These are phyloP conservation scores for Selenicereus undatus DNA, from an alignment of 148 eudicot genomes.

Conservation along the genomic window DNA sequence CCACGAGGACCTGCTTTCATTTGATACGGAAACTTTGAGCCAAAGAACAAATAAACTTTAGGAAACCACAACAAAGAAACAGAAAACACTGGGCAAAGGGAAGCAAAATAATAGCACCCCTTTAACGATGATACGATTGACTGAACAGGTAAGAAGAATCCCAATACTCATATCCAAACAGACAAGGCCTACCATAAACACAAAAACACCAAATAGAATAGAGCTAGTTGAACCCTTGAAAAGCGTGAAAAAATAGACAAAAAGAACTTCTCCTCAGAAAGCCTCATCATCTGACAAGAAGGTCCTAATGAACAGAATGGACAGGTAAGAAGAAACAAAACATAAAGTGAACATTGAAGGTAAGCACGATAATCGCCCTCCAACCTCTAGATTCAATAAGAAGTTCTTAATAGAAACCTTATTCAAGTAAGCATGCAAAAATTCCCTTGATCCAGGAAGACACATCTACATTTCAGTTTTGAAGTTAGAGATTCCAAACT, in stretches of 20 bases:
- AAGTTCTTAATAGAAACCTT: too few species aligned
- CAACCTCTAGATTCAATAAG: neutral
- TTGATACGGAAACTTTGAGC: slow-evolving; percentile 3
- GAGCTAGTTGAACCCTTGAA: neutral
- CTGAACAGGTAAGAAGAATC: neutral
- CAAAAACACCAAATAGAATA: neutral
- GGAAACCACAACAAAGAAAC: neutral
- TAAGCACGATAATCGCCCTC: neutral
- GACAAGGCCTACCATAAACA: neutral
- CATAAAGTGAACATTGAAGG: neutral
- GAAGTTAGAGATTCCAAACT: too few species aligned
- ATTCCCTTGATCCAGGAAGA: too few species aligned
- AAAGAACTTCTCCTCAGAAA: neutral
- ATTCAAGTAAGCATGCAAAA: too few species aligned
- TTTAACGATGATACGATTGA: neutral
- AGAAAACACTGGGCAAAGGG: neutral
- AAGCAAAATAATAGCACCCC: neutral
- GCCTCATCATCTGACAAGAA: neutral
- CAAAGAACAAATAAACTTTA: neutral
- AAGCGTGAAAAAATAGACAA: neutral
- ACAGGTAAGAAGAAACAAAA: neutral
- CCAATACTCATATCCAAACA: neutral
- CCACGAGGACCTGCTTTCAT: slow-evolving; percentile 79
- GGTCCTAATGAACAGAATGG: neutral
- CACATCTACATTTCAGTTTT: too few species aligned